Percentiles rank a stretch among this genome's conserved stretches.
Conservation (phyloP, 331 rosid species). For the Malus hybrid region DNA sequence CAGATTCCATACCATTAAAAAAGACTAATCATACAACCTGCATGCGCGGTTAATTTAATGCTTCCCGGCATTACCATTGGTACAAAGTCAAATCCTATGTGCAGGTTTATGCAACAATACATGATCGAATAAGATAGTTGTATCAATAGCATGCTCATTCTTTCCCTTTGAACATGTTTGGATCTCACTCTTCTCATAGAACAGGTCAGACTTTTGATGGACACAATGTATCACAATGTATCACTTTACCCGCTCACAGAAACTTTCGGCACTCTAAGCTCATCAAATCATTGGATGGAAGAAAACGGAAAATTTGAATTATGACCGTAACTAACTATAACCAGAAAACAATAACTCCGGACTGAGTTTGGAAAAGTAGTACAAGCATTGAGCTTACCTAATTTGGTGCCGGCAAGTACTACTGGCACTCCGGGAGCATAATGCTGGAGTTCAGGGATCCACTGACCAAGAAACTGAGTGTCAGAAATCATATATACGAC, state of each 20-base stretch:
- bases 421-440: conserved; percentile 85
- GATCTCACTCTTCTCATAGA: not conserved
- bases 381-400: conserved; percentile 46
- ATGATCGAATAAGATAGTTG: not conserved
- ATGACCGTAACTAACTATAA: not conserved
- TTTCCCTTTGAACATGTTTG: not conserved
- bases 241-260: not conserved
- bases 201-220: not conserved
- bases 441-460: conserved; percentile 98
- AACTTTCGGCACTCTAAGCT: not conserved
- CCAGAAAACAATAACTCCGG: not conserved
- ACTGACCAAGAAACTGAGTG: conserved; percentile 38
- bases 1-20: not conserved
- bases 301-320: not conserved
- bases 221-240: not conserved
- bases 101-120: not conserved
- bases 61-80: not conserved
- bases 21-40: not conserved
- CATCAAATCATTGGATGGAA: not conserved
- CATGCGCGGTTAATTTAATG: not conserved
- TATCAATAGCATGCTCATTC: not conserved
- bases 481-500: conserved; percentile 24
- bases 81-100: not conserved
- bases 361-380: not conserved
- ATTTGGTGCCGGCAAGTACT: conserved; percentile 86